Evolutionary conservation across 2,329 filamentous ascomycete species (phyloP).

Genomic region (Reticulascus tulasneorum): DNA sequence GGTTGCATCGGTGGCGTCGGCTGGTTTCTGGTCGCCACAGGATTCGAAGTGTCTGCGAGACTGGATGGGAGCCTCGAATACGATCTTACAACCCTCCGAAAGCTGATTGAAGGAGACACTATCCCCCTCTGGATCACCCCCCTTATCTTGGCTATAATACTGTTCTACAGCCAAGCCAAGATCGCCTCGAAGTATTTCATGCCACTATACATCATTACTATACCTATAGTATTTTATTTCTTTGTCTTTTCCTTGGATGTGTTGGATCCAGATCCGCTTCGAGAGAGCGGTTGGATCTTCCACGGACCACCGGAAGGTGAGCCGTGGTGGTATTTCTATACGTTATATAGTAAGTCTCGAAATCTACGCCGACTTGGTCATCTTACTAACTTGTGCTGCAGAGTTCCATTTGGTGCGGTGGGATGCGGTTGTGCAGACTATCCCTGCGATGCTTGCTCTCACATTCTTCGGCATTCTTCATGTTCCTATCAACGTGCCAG

Average conservation of each 20-base stretch:
- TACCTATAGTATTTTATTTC: conserved; percentile 74
- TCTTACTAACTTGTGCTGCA: conserved; percentile 30
- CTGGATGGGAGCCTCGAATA: conserved; percentile 83
- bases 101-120: conserved; percentile 70
- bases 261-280: conserved; percentile 63
- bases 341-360: conserved; percentile 73
- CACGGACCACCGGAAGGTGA: conserved; percentile 77
- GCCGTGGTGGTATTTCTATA: conserved; percentile 98
- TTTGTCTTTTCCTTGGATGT: conserved; percentile 66
- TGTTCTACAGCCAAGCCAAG: conserved; percentile 73
- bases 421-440: conserved; percentile 74
- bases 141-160: conserved; percentile 67
- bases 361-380: background rate
- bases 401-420: conserved; percentile 80
- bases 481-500: conserved; percentile 96
- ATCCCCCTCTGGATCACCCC: conserved; percentile 81
- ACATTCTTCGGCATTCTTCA: conserved; percentile 98
- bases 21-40: conserved; percentile 88
- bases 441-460: conserved; percentile 92
- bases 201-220: conserved; percentile 77
- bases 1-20: conserved; percentile 97
- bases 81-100: conserved; percentile 69
- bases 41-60: conserved; percentile 87
- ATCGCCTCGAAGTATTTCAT: conserved; percentile 81
- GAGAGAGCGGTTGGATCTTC: conserved; percentile 84